Evolutionary conservation across 2,329 filamentous ascomycete species (phyloP), one percentile per base, ranked within the genome.

Genomic region (Aspergillus pseudotamarii): DNA sequence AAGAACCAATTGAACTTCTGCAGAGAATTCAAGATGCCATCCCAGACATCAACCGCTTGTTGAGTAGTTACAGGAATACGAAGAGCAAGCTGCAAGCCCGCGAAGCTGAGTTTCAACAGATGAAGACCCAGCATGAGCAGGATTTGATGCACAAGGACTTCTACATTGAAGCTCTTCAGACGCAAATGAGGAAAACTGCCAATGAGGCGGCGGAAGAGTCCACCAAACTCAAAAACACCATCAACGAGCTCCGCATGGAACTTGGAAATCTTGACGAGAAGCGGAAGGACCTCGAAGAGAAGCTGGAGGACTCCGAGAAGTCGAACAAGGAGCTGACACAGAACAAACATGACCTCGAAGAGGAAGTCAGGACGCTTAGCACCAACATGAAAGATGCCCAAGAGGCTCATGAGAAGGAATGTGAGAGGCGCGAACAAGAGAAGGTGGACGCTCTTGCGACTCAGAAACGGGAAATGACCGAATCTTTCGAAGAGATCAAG

Each of bases 71-170:
- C 73, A 83, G 82, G 64, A 81, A 82, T 60, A 83, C 82, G 3
- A 81, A 85, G 61, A 80, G 75, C 58, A 82, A 84, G 68, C 76
- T 86, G 12, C 79, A 78, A 32, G 77, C 79, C 36, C 79, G 82
- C 19, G 83, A 85, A 64, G 80, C 82, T 34, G 76, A 83, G 57
- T 80, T 83, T 64, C 83, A 81, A 59, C 79, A 84, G 62, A 76
- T 82, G 23, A 78, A 82, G 63, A 75, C 74, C 48, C 82, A 85
- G 63, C 82, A 86, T 64, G 79, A 83, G 56, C 82, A 85, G 64
- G 80, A 79, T 34, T 70, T 86, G 41, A 81, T 82, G 72, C 79
- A 79, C 58, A 86, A 86, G 69, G 83, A 86, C 55, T 81, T 78
- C 58, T 83, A 86, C 66, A 84, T 87, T 60, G 80, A 82, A 64